A percentile compares a stretch with the other conserved stretches of the same genome.
Evolutionary conservation across 2,329 filamentous ascomycete species (phyloP).

Genomic region (Fusarium praegraminearum): DNA sequence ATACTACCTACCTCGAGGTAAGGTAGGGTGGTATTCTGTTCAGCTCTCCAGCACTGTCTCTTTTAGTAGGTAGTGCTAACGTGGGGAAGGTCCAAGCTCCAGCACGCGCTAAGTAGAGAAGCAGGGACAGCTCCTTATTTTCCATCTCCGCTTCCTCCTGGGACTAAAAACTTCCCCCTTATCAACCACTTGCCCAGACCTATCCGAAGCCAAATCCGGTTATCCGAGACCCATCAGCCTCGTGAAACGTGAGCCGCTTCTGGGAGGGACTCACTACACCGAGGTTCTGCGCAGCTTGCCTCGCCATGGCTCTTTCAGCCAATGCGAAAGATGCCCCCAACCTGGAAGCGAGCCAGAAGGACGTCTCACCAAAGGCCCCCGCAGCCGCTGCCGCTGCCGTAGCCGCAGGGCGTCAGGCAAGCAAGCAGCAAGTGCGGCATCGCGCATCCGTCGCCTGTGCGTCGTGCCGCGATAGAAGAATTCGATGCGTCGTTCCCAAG

Average conservation of each 20-base stretch:
- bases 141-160: conserved; percentile 32
- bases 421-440: conserved; percentile 56
- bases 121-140: conserved; percentile 9
- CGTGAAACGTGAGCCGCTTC: not conserved
- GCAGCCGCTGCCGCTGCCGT: not conserved
- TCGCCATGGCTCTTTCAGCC: conserved; percentile 35
- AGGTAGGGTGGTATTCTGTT: not conserved
- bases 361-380: conserved; percentile 49
- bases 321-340: conserved; percentile 30
- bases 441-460: conserved; percentile 68
- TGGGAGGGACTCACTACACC: conserved; percentile 1
- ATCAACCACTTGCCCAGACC: conserved; percentile 11
- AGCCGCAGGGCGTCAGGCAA: conserved; percentile 41
- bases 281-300: not conserved
- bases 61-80: conserved; percentile 5
- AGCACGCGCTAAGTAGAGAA: conserved; percentile 3
- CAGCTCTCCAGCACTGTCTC: not conserved
- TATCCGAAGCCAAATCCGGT: not conserved
- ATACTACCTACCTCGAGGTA: too few relatives aligned
- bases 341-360: conserved; percentile 51
- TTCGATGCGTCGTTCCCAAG: conserved; percentile 65
- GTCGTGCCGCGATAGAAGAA: conserved; percentile 61
- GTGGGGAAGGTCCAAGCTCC: conserved; percentile 40
- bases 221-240: conserved; percentile 2
- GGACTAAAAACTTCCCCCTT: conserved; percentile 27